Conservation (phyloP, 768 basidiomycete genomes). For the Lactifluus hygrophoroides region DNA sequence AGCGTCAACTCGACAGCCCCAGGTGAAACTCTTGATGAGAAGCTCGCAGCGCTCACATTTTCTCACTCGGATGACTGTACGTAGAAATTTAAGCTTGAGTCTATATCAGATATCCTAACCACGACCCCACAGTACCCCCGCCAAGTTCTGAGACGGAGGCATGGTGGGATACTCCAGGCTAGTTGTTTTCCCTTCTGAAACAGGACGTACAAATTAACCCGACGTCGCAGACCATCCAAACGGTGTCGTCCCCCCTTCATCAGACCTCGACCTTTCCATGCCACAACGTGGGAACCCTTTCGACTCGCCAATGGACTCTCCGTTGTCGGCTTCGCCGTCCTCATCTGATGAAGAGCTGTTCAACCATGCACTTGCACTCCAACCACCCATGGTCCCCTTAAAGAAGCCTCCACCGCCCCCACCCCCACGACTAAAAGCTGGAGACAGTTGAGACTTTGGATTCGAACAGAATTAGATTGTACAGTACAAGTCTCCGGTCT, state of each 20-base stretch:
- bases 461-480: not conserved
- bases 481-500: not conserved
- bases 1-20: slow-evolving; percentile 52
- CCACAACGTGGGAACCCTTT: slow-evolving; percentile 52
- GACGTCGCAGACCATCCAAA: slow-evolving; percentile 43
- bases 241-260: slow-evolving; percentile 42
- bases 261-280: slow-evolving; percentile 24
- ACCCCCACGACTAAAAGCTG: slow-evolving; percentile 14
- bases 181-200: slow-evolving; percentile 9
- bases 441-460: slow-evolving; percentile 1
- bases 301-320: slow-evolving; percentile 56
- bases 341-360: slow-evolving; percentile 80
- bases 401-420: slow-evolving; percentile 27
- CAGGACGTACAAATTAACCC: not conserved
- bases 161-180: slow-evolving; percentile 78
- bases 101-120: not conserved
- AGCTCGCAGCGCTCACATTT: slow-evolving; percentile 50
- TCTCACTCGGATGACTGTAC: slow-evolving; percentile 38
- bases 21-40: slow-evolving; percentile 64
- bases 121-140: slow-evolving; percentile 53
- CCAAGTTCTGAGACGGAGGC: slow-evolving; percentile 69
- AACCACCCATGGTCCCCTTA: slow-evolving; percentile 49
- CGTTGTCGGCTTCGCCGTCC: slow-evolving; percentile 66
- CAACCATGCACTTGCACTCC: slow-evolving; percentile 61
- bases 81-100: slow-evolving; percentile 23